Conservation (phyloP, 2,329 filamentous ascomycete species). For the Fusarium stilboides region DNA sequence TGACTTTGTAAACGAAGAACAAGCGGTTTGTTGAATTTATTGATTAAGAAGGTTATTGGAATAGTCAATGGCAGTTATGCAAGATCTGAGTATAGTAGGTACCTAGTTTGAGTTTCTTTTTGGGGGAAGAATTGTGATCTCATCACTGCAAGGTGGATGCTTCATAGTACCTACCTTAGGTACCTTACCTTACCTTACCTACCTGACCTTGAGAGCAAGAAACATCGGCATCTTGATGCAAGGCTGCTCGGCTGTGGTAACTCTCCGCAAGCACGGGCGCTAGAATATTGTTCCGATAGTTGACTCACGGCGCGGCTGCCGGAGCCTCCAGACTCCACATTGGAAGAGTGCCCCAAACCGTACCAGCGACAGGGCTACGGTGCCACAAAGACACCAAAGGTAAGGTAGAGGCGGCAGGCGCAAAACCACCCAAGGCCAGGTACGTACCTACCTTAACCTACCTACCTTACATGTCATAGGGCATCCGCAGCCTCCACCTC, state of each 20-base stretch:
- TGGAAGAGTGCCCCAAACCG: not conserved
- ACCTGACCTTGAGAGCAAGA: not conserved
- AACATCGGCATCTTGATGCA: not conserved
- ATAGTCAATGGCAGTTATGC: not conserved
- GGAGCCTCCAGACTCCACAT: conserved; percentile 15
- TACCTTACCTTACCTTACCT: no score
- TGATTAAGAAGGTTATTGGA: not conserved
- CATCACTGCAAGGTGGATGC: not conserved
- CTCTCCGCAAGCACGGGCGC: conserved; percentile 6
- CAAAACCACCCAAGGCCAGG: conserved; percentile 5
- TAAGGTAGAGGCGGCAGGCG: not conserved
- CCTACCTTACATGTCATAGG: conserved; percentile 23
- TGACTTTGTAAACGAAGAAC: not conserved
- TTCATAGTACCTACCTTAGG: not conserved
- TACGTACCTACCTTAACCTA: conserved; percentile 33
- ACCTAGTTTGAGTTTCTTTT: not conserved
- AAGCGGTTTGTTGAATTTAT: not conserved
- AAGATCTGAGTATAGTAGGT: not conserved
- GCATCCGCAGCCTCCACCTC: conserved; percentile 29
- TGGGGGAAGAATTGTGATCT: not conserved
- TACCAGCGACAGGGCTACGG: not conserved
- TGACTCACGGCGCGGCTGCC: not conserved
- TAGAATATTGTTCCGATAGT: conserved; percentile 29
- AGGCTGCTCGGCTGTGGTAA: not conserved
- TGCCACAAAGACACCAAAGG: not conserved